Evolutionary conservation across 768 basidiomycete genomes (phyloP).

Genomic region (Trametes coccinea): DNA sequence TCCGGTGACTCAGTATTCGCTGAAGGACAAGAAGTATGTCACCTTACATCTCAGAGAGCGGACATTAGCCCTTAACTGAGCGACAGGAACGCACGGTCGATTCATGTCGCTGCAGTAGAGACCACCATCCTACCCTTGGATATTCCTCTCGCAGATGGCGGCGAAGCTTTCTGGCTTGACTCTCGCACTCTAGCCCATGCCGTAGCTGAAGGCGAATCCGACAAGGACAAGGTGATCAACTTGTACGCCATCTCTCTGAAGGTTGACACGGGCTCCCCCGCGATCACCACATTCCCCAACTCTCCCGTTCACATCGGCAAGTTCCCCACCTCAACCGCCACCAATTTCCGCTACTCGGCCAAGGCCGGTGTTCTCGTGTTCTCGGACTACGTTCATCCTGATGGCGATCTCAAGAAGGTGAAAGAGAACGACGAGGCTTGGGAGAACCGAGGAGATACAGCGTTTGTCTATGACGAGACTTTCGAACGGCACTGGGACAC

Average conservation of each 20-base stretch:
- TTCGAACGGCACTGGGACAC: slow-evolving; percentile 57
- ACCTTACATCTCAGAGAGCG: neutral
- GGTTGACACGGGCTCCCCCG: slow-evolving; percentile 37
- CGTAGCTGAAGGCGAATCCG: slow-evolving; percentile 48
- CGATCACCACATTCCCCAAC: slow-evolving; percentile 37
- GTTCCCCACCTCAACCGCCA: slow-evolving; percentile 65
- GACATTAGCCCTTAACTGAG: neutral
- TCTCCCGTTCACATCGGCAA: slow-evolving; percentile 54
- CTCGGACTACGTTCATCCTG: slow-evolving; percentile 78
- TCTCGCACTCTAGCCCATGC: slow-evolving; percentile 69
- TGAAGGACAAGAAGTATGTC: slow-evolving; percentile 72
- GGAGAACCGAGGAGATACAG: slow-evolving; percentile 71
- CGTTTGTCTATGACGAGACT: slow-evolving; percentile 49
- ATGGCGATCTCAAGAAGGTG: slow-evolving; percentile 70
- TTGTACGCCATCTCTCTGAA: slow-evolving; percentile 62
- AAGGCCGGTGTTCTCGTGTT: slow-evolving; percentile 72
- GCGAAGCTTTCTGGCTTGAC: slow-evolving; percentile 80
- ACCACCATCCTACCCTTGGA: slow-evolving; percentile 50
- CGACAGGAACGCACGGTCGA: slow-evolving; percentile 66
- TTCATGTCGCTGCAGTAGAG: slow-evolving; percentile 62
- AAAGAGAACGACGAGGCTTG: slow-evolving; percentile 69
- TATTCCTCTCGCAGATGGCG: slow-evolving; percentile 65
- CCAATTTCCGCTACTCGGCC: slow-evolving; percentile 69
- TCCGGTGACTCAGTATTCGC: slow-evolving; percentile 65
- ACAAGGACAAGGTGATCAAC: slow-evolving; percentile 48